Evolutionary conservation across 2,329 filamentous ascomycete species (phyloP).

Genomic region (Cryphonectria radicalis): DNA sequence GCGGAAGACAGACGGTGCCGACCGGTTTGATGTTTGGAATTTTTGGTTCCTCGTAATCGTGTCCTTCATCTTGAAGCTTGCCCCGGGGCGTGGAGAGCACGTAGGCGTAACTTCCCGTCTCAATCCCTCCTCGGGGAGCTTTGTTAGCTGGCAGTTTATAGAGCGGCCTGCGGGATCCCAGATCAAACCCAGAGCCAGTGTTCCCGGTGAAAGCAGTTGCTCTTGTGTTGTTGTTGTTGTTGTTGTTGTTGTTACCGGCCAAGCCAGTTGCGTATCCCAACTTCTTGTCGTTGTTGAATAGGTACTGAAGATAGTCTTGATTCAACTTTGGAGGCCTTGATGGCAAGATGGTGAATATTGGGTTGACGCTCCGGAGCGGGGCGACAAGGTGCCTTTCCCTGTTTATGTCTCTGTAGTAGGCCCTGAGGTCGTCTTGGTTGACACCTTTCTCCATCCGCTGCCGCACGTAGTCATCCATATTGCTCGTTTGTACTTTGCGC

Average conservation of each 20-base stretch:
- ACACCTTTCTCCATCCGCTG: constrained; percentile 17
- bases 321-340: background rate
- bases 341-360: constrained; percentile 18
- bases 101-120: constrained; percentile 21
- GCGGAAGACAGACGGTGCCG: constrained; percentile 16
- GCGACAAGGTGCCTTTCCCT: constrained; percentile 20
- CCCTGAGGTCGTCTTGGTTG: constrained; percentile 22
- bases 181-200: background rate
- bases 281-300: background rate
- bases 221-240: background rate
- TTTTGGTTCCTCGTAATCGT: too few species aligned
- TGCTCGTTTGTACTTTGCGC: background rate
- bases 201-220: background rate
- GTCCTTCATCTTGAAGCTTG: background rate
- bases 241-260: background rate
- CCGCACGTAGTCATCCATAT: constrained; percentile 18
- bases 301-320: background rate
- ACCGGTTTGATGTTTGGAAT: background rate
- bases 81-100: constrained; percentile 17
- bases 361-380: constrained; percentile 20
- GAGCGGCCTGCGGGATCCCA: constrained; percentile 16
- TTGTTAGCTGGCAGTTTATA: constrained; percentile 10
- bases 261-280: background rate
- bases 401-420: constrained; percentile 25
- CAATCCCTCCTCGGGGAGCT: background rate